Percentiles rank a stretch among this genome's conserved stretches.
These are phyloP conservation scores for Yamadazyma trypodendri DNA, from an alignment of 1,139 yeast species.

Conservation along the genomic window DNA sequence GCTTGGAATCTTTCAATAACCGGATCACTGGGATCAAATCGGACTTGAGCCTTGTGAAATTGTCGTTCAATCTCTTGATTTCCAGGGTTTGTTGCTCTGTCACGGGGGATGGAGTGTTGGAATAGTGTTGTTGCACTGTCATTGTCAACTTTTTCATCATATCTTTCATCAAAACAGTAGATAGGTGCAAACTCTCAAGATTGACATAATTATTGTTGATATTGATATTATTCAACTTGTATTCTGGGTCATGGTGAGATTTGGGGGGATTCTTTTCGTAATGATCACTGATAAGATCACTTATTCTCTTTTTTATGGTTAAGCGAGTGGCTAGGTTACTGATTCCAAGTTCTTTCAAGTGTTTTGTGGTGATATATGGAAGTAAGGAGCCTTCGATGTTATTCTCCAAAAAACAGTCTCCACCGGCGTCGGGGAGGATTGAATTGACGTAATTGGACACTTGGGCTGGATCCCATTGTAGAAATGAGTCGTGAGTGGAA, in stretches of 20 bases:
- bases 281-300: constrained; percentile 41
- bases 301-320: constrained; percentile 47
- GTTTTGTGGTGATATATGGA: constrained; percentile 58
- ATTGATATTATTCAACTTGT: constrained; percentile 27
- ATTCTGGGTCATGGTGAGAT: constrained; percentile 30
- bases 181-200: constrained; percentile 33
- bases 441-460: constrained; percentile 37
- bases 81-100: constrained; percentile 25
- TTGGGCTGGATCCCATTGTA: constrained; percentile 51
- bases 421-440: constrained; percentile 23
- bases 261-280: constrained; percentile 30
- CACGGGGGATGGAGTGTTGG: constrained; percentile 24
- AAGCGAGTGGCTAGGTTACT: constrained; percentile 42
- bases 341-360: constrained; percentile 60
- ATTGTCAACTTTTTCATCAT: constrained; percentile 29
- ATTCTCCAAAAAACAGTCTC: constrained; percentile 46
- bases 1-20: constrained; percentile 52
- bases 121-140: constrained; percentile 18
- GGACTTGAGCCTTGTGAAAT: constrained; percentile 48
- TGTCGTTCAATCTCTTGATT: constrained; percentile 43
- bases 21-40: constrained; percentile 55
- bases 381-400: constrained; percentile 63
- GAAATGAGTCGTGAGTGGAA: constrained; percentile 34
- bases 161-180: constrained; percentile 38
- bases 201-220: constrained; percentile 34